A percentile compares a stretch with the other conserved stretches of the same genome.
Evolutionary conservation across 1,139 yeast species (phyloP).

Genomic region (Protomyces inouyei): DNA sequence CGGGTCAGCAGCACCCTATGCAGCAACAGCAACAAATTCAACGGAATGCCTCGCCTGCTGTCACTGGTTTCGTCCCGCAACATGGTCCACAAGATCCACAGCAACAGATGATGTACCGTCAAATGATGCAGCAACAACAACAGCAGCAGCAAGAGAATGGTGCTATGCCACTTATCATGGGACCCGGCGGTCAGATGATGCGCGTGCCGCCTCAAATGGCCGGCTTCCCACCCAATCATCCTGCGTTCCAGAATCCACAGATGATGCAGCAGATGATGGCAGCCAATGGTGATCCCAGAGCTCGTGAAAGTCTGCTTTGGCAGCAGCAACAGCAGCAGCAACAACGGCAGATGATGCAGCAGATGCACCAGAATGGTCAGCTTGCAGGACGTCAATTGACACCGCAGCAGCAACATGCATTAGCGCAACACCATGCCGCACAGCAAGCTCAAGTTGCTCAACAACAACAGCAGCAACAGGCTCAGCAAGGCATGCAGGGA

Average conservation of each 20-base stretch:
- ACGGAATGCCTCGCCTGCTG: constrained; percentile 26
- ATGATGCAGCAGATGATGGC: constrained; percentile 27
- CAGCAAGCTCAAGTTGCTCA: constrained; percentile 29
- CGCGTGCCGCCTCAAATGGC: constrained; percentile 23
- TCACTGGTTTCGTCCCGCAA: constrained; percentile 29
- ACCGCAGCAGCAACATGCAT: constrained; percentile 32
- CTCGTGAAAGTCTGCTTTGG: constrained; percentile 12
- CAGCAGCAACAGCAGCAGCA: constrained; percentile 32
- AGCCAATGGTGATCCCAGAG: constrained; percentile 21
- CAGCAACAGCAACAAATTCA: constrained; percentile 23
- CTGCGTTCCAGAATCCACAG: constrained; percentile 25
- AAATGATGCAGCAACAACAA: constrained; percentile 27
- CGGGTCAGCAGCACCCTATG: constrained; percentile 36
- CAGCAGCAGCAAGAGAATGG: constrained; percentile 22
- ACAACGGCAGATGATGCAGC: constrained; percentile 33
- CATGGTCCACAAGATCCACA: constrained; percentile 25
- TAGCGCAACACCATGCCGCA: constrained; percentile 24
- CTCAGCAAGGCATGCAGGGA: background rate
- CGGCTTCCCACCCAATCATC: constrained; percentile 20
- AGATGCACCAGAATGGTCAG: constrained; percentile 35
- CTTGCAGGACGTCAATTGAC: constrained; percentile 34
- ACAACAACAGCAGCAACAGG: constrained; percentile 33
- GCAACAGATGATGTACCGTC: constrained; percentile 27
- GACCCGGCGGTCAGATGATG: constrained; percentile 27
- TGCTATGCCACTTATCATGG: constrained; percentile 27